These are phyloP conservation scores for Exophiala bonariae DNA, from an alignment of 2,329 filamentous ascomycete species.

Conservation along the genomic window DNA sequence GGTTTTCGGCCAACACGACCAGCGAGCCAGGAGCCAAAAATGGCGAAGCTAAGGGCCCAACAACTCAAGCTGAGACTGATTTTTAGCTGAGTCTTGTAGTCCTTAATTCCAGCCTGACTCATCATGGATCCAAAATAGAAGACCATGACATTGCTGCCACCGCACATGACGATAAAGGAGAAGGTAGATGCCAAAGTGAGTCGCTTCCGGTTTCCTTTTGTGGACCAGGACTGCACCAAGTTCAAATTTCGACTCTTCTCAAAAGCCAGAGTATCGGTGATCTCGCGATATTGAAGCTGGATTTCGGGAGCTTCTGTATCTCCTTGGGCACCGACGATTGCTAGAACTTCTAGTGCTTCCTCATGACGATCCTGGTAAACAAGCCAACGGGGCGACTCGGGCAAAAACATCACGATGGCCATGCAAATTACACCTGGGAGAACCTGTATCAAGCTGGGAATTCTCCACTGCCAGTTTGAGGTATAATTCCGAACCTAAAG, in stretches of 20 bases:
- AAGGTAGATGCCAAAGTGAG: constrained; percentile 41
- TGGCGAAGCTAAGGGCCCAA: constrained; percentile 46
- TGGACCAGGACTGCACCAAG: constrained; percentile 23
- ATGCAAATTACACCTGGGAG: constrained; percentile 49
- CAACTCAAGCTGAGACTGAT: constrained; percentile 53
- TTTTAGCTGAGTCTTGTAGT: constrained; percentile 45
- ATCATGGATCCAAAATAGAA: constrained; percentile 48
- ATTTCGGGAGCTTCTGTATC: constrained; percentile 41
- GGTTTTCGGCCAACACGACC: constrained; percentile 46
- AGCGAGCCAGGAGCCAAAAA: constrained; percentile 46
- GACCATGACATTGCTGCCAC: constrained; percentile 43
- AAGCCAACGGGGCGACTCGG: constrained; percentile 62
- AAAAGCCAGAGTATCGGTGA: constrained; percentile 47
- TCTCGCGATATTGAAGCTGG: constrained; percentile 45
- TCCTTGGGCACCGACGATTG: constrained; percentile 47
- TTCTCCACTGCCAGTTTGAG: constrained; percentile 50
- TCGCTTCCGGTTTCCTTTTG: constrained; percentile 38
- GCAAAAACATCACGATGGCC: constrained; percentile 50
- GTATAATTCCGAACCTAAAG: constrained; percentile 17
- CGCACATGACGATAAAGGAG: constrained; percentile 34
- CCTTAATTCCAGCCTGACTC: constrained; percentile 48
- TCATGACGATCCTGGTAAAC: constrained; percentile 45
- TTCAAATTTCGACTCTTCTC: constrained; percentile 41
- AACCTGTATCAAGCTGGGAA: constrained; percentile 56
- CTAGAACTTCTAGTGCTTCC: constrained; percentile 44